Evolutionary conservation across 2,329 filamentous ascomycete species (phyloP).

Genomic region (Fusarium lyarnte): DNA sequence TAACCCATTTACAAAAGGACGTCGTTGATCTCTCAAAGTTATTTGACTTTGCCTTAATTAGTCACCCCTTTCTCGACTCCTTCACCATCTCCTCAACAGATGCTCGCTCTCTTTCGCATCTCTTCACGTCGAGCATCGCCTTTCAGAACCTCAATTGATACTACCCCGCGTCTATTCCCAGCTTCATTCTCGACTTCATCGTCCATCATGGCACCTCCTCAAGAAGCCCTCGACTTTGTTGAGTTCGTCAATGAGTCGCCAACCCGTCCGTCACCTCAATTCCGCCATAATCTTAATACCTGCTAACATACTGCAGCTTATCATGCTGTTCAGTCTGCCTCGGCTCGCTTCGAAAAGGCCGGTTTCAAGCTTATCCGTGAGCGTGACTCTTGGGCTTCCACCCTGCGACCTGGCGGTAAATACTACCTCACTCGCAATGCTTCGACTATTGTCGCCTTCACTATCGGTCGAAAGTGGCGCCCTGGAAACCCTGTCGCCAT

Average conservation of each 20-base stretch:
- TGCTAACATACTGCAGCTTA: conserved; percentile 71
- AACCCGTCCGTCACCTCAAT: conserved; percentile 71
- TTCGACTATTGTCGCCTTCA: conserved; percentile 92
- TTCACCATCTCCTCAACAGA: conserved; percentile 22
- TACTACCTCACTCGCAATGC: conserved; percentile 96
- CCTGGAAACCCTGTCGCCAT: conserved; percentile 91
- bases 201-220: conserved; percentile 61
- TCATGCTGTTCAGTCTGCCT: conserved; percentile 87
- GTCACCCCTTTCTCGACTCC: conserved; percentile 17
- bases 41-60: background rate
- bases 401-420: conserved; percentile 85
- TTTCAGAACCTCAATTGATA: conserved; percentile 20
- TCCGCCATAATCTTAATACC: background rate
- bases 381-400: conserved; percentile 86
- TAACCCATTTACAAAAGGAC: conserved; percentile 17
- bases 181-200: conserved; percentile 45
- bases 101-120: conserved; percentile 33
- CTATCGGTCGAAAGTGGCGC: conserved; percentile 89
- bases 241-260: conserved; percentile 95
- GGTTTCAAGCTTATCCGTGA: conserved; percentile 92
- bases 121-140: conserved; percentile 22
- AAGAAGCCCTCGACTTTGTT: conserved; percentile 81
- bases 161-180: conserved; percentile 2
- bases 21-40: conserved; percentile 16
- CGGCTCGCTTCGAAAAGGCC: conserved; percentile 78